Evolutionary conservation across 78 protist genomes (phyloP), one percentile per base, ranked within the genome.

Genomic region (Dictyostelium intermedium): DNA sequence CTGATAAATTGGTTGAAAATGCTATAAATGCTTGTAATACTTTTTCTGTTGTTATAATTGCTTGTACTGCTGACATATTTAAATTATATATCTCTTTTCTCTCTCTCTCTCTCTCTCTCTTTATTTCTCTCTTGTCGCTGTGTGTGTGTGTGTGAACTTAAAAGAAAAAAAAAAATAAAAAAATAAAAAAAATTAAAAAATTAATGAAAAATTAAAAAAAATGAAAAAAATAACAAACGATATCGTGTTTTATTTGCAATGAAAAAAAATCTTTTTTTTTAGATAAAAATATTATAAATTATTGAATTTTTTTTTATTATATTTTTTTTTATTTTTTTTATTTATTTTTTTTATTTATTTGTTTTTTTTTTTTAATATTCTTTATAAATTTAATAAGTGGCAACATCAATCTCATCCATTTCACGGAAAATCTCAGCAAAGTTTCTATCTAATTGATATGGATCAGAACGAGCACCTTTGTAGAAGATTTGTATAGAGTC

Each of bases 1-100:
- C 82, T 27, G 94, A 89, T 66, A 89, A 32, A 50, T 89, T 89
- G 7, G 94, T 89, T 3, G 83, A 43, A 20, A 89, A 80, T 34
- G 94, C 94, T 37, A 89, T 89, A 30, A 80, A 45, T 30, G 94
- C 94, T 18, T 80, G 83, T 56, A 80, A 47, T 66, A 80, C 41
- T 34, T 60, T 78, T 80, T 89, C 94, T 6, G 50, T 77, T 32
- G 82, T 61, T 34, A 72, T 72, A 53, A 53, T 82, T 53, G 92
- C 53, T 41, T 23, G 34, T 16, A 20, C 50, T 41, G 63, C 32
- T 11, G 82, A 16, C 82, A 76, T 76, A 11, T 77, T 76, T 25
- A 16, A 14, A 50, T 14, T 50, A 14, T 50, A 50, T 50, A 10
- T 50, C 13, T 23, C 5, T 4, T 25, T 25, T 25, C 32, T 61